A percentile compares a stretch with the other conserved stretches of the same genome.
These are phyloP conservation scores for Mycena olivaceomarginata DNA, from an alignment of 768 basidiomycete genomes.

Conservation along the genomic window DNA sequence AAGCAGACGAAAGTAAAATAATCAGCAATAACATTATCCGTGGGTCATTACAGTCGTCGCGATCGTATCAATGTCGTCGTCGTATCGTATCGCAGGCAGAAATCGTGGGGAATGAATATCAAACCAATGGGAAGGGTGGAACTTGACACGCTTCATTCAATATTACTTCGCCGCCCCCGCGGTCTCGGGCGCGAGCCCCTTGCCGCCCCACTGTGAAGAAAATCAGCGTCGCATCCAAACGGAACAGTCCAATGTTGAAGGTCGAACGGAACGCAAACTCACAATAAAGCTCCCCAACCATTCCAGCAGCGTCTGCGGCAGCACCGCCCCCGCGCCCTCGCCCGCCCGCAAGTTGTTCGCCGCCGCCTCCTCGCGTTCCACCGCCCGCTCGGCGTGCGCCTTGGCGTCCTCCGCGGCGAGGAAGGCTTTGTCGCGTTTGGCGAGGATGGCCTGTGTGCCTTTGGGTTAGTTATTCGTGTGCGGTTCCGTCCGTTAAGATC, in stretches of 20 bases:
- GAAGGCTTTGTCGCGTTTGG: background rate
- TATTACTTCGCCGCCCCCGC: background rate
- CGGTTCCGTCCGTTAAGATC: too few species aligned
- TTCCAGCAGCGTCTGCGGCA: background rate
- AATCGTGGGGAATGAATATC: too few species aligned
- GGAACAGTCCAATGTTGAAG: too few species aligned
- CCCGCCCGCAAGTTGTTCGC: background rate
- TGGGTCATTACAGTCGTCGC: background rate
- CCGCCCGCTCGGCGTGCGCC: background rate
- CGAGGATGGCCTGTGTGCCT: background rate
- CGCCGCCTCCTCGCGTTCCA: background rate
- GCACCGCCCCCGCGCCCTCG: background rate
- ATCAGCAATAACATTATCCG: background rate
- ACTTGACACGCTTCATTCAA: too few species aligned
- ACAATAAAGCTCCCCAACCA: conserved; percentile 14
- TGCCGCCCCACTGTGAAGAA: background rate
- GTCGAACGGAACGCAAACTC: background rate
- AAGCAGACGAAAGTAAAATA: too few species aligned
- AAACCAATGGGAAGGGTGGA: background rate
- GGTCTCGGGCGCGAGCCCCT: background rate
- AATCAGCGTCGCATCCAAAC: background rate
- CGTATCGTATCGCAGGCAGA: background rate
- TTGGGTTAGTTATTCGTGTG: too few species aligned
- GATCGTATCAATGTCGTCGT: background rate
- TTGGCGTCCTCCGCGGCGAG: background rate